A percentile compares a stretch with the other conserved stretches of the same genome.
phyloP scores from a whole-genome alignment of 441 rosid species.

The Capsella rubella region DNA sequence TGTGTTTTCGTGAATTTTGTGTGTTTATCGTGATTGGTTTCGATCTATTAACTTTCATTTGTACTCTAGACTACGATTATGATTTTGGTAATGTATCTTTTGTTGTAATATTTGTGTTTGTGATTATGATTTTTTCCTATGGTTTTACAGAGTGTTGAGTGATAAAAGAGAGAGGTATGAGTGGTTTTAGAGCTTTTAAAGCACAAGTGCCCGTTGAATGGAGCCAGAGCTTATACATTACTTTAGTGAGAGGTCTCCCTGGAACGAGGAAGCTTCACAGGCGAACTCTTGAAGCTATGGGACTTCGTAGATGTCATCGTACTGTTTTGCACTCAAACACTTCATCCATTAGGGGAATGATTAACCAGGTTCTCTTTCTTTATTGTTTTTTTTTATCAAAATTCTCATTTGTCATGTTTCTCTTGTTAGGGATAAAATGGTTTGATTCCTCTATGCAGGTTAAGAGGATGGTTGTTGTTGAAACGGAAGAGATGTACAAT shows the following conservation, averaged over 20 bases:
- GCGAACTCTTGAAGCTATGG: conserved; percentile 89
- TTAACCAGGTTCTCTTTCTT: conserved; percentile 68
- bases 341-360: conserved; percentile 88
- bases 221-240: conserved; percentile 83
- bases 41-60: neutral
- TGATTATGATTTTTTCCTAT: conserved; percentile 9
- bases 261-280: conserved; percentile 94
- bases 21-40: neutral
- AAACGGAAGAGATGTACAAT: conserved; percentile 93
- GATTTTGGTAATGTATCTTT: conserved; percentile 23
- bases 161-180: conserved; percentile 24
- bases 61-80: neutral
- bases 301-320: conserved; percentile 86
- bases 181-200: conserved; percentile 68
- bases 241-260: conserved; percentile 88
- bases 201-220: conserved; percentile 74
- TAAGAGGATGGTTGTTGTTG: conserved; percentile 83
- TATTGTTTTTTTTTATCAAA: neutral
- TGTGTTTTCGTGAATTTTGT: neutral
- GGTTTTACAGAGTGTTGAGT: conserved; percentile 11
- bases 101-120: conserved; percentile 40
- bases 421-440: neutral
- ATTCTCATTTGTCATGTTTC: neutral
- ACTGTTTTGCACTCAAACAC: conserved; percentile 88
- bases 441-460: conserved; percentile 58